Evolutionary conservation across 768 basidiomycete genomes (phyloP), one percentile per base, ranked within the genome.

Genomic region (Austroboletus eburneus): DNA sequence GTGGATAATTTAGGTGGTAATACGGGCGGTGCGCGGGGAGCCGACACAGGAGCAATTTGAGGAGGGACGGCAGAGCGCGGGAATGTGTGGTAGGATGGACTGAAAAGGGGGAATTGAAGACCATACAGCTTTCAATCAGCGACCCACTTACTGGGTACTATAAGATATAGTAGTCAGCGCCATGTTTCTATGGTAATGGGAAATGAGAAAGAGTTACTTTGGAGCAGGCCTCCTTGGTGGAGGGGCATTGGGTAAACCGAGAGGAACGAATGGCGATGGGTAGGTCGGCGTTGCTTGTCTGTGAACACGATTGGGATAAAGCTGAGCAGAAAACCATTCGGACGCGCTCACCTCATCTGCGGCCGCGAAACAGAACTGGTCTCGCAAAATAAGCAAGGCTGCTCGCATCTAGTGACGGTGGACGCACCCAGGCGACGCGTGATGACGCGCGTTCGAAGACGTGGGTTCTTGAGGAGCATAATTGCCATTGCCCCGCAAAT

Each of bases 1-100:
- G 45, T 22, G 20, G 55, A 44, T 41, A 41, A 23, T 38, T 23
- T 36, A 2, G 43, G 34, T 27, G 23, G 50, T 29, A 49, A 53
- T 20, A n/a, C 23, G 3, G 40, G 20, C 3, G 14, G 18, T 6
- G 21, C 24, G 5, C 18, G 51, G 27, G 49, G 29, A 36, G 14
- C 23, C 12, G 45, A 39, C 18, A 16, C 25, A n/a, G 36, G 18
- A 5, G 33, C 23, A 17, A 38, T 29, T 38, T 32, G 45, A 2
- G 51, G 45, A 23, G 42, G 33, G 12, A 44, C 9, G 1, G 50
- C 10, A 12, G 60, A 55, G 21, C 65, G 65, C 14, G 63, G 59
- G 14, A 64, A 64, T 18, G 57, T 64, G 33, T 66, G 46, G 48
- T 63, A 56, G 34, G 65, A 45, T 24, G 49, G 2, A 14, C 60